Conservation (phyloP, 306 rosid species). For the Cucumis hystrix region DNA sequence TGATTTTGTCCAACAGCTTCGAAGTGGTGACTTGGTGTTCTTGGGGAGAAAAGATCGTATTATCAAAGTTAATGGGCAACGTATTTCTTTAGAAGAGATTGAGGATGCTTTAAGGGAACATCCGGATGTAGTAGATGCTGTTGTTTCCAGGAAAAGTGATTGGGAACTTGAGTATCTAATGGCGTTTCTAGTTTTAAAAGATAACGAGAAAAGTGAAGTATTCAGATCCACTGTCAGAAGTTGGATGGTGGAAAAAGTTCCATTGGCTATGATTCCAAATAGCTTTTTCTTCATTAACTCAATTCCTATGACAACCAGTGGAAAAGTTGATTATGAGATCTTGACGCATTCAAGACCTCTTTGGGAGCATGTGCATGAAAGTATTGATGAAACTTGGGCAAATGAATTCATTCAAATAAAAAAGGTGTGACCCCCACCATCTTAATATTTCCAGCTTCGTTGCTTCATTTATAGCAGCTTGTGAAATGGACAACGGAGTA, state of each 20-base stretch:
- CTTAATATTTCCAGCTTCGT: not conserved
- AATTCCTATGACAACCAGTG: conserved; percentile 57
- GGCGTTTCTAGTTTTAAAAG: conserved; percentile 57
- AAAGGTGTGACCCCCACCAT: conserved; percentile 33
- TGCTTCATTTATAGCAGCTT: not conserved
- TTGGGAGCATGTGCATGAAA: conserved; percentile 20
- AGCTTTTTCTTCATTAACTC: conserved; percentile 37
- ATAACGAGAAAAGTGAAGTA: conserved; percentile 25
- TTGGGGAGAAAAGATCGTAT: conserved; percentile 84
- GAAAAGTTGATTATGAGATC: conserved; percentile 63
- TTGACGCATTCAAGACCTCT: conserved; percentile 28
- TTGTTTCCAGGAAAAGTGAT: conserved; percentile 31
- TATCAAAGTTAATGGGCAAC: conserved; percentile 62
- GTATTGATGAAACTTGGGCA: conserved; percentile 21
- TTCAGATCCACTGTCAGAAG: conserved; percentile 41
- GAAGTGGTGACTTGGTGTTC: conserved; percentile 67
- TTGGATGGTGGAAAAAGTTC: conserved; percentile 66
- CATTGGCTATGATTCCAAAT: conserved; percentile 47
- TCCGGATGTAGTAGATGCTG: conserved; percentile 54
- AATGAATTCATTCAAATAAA: conserved; percentile 43
- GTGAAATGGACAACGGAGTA: not conserved
- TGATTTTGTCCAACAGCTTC: conserved; percentile 52
- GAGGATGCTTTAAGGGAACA: conserved; percentile 56
- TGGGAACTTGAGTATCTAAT: conserved; percentile 31
- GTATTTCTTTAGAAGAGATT: conserved; percentile 69